These are phyloP conservation scores for Trichosporon ovoides DNA, from an alignment of 1,284 basidiomycete genomes.

Conservation along the genomic window DNA sequence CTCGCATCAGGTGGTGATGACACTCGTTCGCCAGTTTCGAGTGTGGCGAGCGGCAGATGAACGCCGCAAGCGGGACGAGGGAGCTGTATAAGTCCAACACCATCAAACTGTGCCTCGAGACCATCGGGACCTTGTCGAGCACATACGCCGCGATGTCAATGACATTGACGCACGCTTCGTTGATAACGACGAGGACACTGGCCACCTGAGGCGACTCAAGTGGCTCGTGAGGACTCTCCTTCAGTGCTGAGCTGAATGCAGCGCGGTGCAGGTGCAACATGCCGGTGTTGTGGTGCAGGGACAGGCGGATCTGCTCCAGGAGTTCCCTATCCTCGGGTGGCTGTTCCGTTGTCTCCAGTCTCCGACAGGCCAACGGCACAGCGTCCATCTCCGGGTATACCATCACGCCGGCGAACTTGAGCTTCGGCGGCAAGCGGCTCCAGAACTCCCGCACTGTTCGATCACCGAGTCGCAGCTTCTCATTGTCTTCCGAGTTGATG, in stretches of 20 bases:
- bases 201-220: background rate
- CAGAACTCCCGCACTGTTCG: background rate
- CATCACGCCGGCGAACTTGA: background rate
- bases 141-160: background rate
- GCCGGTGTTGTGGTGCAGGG: background rate
- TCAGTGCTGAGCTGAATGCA: background rate
- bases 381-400: background rate
- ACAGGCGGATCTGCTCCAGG: background rate
- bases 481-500: background rate
- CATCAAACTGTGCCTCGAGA: background rate
- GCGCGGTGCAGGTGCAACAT: conserved; percentile 1
- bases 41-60: background rate
- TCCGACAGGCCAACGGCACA: background rate
- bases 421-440: background rate
- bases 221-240: background rate
- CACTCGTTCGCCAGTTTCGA: conserved; percentile 1
- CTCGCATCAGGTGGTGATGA: background rate
- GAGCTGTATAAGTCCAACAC: background rate
- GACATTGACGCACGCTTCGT: background rate
- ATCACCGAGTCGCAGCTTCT: background rate
- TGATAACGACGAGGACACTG: background rate
- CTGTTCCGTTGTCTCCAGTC: background rate
- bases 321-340: background rate
- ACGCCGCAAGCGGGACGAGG: background rate
- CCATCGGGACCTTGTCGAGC: background rate